Percentiles rank a stretch among this genome's conserved stretches.
phyloP scores from a whole-genome alignment of 2,329 filamentous ascomycete genomes.

The Dothistroma pini region DNA sequence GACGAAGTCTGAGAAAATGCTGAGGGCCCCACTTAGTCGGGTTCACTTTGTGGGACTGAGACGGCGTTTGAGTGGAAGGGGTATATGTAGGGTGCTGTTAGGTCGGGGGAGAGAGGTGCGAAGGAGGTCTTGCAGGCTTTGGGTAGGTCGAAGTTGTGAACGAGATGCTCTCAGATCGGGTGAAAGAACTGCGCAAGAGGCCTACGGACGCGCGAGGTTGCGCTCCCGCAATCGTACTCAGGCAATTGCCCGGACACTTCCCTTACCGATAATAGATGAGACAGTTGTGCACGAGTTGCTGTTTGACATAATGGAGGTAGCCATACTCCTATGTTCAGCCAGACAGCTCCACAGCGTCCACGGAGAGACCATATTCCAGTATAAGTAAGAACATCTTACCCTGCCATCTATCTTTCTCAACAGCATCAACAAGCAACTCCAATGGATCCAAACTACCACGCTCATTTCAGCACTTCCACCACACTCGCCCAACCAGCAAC shows the following conservation, averaged over 20 bases:
- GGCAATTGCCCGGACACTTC: neutral
- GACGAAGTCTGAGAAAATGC: conserved; percentile 24
- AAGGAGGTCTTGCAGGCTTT: conserved; percentile 41
- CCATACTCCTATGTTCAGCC: neutral
- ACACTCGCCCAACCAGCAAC: neutral
- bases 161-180: too few species aligned
- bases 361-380: neutral
- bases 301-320: neutral
- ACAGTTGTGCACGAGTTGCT: neutral
- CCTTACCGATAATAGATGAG: neutral
- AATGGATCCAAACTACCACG: neutral
- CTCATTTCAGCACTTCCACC: conserved; percentile 3
- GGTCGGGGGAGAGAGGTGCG: conserved; percentile 49
- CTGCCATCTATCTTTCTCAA: neutral
- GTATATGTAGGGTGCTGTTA: conserved; percentile 57
- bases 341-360: neutral
- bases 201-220: conserved; percentile 14
- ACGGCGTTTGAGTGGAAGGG: conserved; percentile 53
- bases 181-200: neutral
- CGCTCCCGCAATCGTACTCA: neutral
- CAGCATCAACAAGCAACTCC: conserved; percentile 4
- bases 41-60: conserved; percentile 57
- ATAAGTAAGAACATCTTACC: conserved; percentile 6
- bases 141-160: conserved; percentile 15
- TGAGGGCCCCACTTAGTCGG: conserved; percentile 33